These are phyloP conservation scores for Alternaria sp. DNA, from an alignment of 2,329 filamentous ascomycete species.

Conservation along the genomic window DNA sequence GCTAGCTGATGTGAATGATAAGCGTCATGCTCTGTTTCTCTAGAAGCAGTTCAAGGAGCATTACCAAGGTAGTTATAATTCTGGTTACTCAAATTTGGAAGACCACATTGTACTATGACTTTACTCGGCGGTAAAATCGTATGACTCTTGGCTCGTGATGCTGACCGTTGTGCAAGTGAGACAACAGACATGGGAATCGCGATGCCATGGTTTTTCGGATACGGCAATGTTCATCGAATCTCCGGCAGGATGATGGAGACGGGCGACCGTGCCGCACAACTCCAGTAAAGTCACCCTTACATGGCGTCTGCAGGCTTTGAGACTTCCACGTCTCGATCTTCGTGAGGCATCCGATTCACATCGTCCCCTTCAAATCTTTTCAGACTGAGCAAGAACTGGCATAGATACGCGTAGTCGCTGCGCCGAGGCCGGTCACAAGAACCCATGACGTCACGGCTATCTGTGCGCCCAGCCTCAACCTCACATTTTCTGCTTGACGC, in stretches of 20 bases:
- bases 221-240: not conserved
- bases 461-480: not conserved
- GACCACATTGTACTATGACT: not conserved
- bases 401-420: not conserved
- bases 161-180: not conserved
- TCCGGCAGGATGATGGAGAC: not conserved
- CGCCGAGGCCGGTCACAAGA: not conserved
- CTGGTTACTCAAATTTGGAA: not conserved
- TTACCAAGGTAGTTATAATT: not conserved
- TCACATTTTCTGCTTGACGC: not conserved
- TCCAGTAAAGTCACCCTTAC: not conserved
- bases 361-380: not conserved
- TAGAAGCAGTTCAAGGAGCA: not conserved
- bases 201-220: not conserved
- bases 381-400: not conserved
- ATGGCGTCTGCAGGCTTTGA: not conserved
- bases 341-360: not conserved
- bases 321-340: not conserved
- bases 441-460: conserved; percentile 1
- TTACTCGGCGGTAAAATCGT: not conserved
- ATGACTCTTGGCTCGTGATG: not conserved
- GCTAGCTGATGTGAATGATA: not conserved
- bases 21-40: not conserved
- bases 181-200: not conserved
- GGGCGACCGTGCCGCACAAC: not conserved